Percentiles rank a stretch among this genome's conserved stretches.
These are phyloP conservation scores for Aspergillus aculeatus DNA, from an alignment of 2,329 filamentous ascomycete species.

Conservation along the genomic window DNA sequence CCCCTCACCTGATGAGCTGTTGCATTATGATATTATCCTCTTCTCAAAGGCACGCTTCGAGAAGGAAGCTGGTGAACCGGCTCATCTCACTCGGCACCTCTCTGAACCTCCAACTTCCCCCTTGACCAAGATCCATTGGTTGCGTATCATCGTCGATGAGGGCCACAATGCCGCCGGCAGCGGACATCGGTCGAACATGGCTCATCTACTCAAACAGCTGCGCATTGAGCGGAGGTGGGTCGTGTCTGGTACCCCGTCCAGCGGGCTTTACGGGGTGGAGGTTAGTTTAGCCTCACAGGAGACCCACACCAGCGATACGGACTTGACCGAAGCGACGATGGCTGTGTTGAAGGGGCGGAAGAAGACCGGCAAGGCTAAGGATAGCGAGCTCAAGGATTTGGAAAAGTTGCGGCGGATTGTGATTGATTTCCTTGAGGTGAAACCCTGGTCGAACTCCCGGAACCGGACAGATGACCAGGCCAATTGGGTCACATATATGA, in stretches of 20 bases:
- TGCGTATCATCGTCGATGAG: constrained; percentile 88
- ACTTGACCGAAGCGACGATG: constrained; percentile 31
- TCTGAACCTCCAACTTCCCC: constrained; percentile 56
- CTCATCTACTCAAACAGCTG: constrained; percentile 54
- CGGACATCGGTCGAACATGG: constrained; percentile 57
- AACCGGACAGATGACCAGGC: constrained; percentile 57
- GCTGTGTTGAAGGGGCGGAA: constrained; percentile 34
- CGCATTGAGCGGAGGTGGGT: constrained; percentile 76
- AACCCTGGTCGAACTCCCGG: constrained; percentile 71
- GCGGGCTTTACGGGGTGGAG: constrained; percentile 75
- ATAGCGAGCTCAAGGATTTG: constrained; percentile 62
- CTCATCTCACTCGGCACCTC: constrained; percentile 50
- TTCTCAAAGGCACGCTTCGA: constrained; percentile 76
- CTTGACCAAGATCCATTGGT: constrained; percentile 72
- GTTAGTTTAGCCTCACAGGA: constrained; percentile 53
- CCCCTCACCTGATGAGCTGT: constrained; percentile 58
- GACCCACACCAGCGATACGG: constrained; percentile 35
- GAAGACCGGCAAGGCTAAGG: constrained; percentile 42
- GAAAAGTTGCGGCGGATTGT: constrained; percentile 66
- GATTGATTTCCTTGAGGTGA: constrained; percentile 69
- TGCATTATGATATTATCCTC: constrained; percentile 71
- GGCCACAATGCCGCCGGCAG: constrained; percentile 79
- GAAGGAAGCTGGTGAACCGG: constrained; percentile 56
- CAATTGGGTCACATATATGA: constrained; percentile 73
- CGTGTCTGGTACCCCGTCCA: constrained; percentile 85